Percentiles rank a stretch among this genome's conserved stretches.
phyloP scores from a whole-genome alignment of 768 basidiomycete species.

The Plicaturopsis crispa region DNA sequence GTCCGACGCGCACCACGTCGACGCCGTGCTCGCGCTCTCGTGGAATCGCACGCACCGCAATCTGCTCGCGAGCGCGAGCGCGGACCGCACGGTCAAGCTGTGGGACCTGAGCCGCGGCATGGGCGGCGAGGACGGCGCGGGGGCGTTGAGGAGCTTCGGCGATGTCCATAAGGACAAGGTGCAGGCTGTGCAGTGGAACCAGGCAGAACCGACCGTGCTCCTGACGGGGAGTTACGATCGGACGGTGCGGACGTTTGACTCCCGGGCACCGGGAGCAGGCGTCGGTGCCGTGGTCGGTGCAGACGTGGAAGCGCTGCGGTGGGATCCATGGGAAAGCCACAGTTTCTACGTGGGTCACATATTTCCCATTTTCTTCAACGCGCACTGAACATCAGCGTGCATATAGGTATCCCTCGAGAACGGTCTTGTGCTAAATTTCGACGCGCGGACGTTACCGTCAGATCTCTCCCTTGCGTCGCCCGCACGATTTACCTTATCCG shows the following conservation, averaged over 20 bases:
- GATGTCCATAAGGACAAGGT: conserved; percentile 88
- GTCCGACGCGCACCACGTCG: conserved; percentile 76
- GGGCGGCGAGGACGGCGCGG: conserved; percentile 31
- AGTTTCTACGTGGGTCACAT: conserved; percentile 69
- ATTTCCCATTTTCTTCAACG: background rate
- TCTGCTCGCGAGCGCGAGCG: conserved; percentile 84
- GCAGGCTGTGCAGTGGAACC: conserved; percentile 95
- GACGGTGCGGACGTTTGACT: conserved; percentile 92
- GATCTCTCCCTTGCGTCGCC: conserved; percentile 57
- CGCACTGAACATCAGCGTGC: conserved; percentile 2
- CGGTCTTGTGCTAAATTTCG: conserved; percentile 88
- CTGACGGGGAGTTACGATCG: conserved; percentile 93
- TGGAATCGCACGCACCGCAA: conserved; percentile 93
- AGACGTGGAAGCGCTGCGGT: conserved; percentile 89
- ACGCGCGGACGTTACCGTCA: conserved; percentile 76
- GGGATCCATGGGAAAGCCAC: conserved; percentile 93
- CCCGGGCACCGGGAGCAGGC: conserved; percentile 71
- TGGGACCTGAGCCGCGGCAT: conserved; percentile 81
- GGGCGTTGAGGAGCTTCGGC: conserved; percentile 80
- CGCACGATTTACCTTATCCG: conserved; percentile 81
- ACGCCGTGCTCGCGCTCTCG: conserved; percentile 85
- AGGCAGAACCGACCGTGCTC: conserved; percentile 78
- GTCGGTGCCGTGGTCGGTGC: conserved; percentile 83
- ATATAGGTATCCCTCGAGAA: conserved; percentile 88
- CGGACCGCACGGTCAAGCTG: conserved; percentile 92